These are phyloP conservation scores for Catharanthus roseus DNA, from an alignment of 257 asterid species.

Conservation along the genomic window DNA sequence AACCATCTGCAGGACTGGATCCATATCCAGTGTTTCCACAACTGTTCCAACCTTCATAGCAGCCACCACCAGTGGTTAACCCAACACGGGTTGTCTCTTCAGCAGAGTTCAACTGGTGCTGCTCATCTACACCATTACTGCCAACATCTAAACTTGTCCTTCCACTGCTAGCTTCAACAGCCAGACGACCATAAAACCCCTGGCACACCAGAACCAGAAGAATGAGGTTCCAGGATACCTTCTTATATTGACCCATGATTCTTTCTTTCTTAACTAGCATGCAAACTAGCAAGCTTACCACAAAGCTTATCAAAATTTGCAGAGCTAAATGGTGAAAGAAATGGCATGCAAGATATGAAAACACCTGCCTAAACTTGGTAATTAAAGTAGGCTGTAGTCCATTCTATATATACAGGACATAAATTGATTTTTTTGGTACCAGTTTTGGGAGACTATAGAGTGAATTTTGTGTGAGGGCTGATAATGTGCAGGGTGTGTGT, in stretches of 20 bases:
- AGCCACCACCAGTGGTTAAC: conserved; percentile 21
- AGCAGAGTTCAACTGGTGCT: conserved; percentile 1
- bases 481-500: conserved; percentile 14
- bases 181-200: conserved; percentile 14
- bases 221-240: conserved; percentile 25
- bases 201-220: conserved; percentile 26
- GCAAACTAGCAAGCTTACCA: background rate
- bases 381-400: background rate
- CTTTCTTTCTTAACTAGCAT: background rate
- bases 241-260: conserved; percentile 23
- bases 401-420: conserved; percentile 3
- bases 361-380: no score
- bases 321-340: background rate
- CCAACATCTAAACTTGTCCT: conserved; percentile 12
- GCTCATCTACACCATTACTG: background rate
- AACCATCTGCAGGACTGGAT: conserved; percentile 22
- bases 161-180: conserved; percentile 26
- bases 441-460: background rate
- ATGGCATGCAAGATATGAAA: background rate
- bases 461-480: background rate
- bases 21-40: conserved; percentile 8
- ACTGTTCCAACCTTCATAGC: conserved; percentile 5
- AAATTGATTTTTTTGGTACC: background rate
- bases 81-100: conserved; percentile 9
- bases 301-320: background rate